Evolutionary conservation across 2,329 filamentous ascomycete genomes (phyloP), one percentile per base, ranked within the genome.

Genomic region (Ascosphaera pollenicola): DNA sequence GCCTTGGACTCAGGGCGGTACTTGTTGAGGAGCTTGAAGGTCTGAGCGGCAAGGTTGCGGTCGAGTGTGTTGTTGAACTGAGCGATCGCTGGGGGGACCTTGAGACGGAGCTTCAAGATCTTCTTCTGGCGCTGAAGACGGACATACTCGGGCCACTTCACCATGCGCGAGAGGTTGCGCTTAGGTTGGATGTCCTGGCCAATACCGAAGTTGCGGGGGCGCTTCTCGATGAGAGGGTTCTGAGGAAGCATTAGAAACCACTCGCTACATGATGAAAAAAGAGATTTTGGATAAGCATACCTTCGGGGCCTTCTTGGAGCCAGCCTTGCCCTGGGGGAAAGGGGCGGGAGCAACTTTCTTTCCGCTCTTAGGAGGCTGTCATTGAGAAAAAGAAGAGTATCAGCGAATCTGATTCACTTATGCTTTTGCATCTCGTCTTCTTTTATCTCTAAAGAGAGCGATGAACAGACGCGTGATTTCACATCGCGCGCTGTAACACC

Each of bases 381-480:
- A 95, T 95, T 89, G 87, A 95, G 87, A 83, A 91, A 85, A 89
- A 80, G 92, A 89, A 80, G 91, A 83, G 82, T 59, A 83, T 92
- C 80, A 94, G 84, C 78, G 63, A 65, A 70, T 65, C 72, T 69
- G 74, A 73, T 76, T 72, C 77, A 77, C 69, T 70, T 75, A 74
- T 48, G 52, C 54, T 24, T 24, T 10, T 24, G 21, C 21, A 24
- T 24, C 21, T 24, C 21, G 70, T 80, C 78, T 83, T 80, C 75
- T 78, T 74, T 78, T 70, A 74, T 66, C 83, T 92, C 83, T 91
- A 91, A 67, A 77, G 82, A 89, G 78, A 70, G 64, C 45, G 48
- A 54, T 46, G 49, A 51, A 57, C 49, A 55, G 45, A 61, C 68
- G 66, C 71, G 21, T 24, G 21, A 4, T 24, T 24, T 24, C 21